Evolutionary conservation across 805 yeast genomes (phyloP).

Genomic region (Pichia heedii): DNA sequence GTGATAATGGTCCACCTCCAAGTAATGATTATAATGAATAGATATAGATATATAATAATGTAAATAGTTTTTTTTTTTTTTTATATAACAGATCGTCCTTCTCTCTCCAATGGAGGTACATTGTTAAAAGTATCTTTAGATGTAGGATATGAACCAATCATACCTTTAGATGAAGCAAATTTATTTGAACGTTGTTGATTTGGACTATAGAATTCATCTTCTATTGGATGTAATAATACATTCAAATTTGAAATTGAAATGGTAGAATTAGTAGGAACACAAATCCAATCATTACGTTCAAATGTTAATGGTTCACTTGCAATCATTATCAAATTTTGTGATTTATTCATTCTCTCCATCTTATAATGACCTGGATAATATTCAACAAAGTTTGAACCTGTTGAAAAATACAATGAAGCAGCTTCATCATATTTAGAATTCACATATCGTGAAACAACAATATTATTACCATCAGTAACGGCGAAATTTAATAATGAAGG

Average conservation of each 20-base stretch:
- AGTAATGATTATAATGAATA: constrained; percentile 71
- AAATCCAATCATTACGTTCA: constrained; percentile 95
- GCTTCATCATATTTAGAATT: constrained; percentile 90
- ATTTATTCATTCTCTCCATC: constrained; percentile 88
- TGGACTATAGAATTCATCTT: constrained; percentile 77
- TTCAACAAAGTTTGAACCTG: constrained; percentile 88
- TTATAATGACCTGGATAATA: constrained; percentile 84
- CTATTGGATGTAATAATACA: constrained; percentile 81
- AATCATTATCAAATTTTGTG: constrained; percentile 88
- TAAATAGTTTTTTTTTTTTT: neutral
- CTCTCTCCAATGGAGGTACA: constrained; percentile 74
- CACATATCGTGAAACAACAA: constrained; percentile 81
- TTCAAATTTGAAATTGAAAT: constrained; percentile 78
- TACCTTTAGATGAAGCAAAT: constrained; percentile 84
- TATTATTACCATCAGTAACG: constrained; percentile 83
- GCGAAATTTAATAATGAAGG: constrained; percentile 92
- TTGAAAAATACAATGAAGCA: constrained; percentile 88
- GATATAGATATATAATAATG: constrained; percentile 2
- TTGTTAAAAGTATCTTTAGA: constrained; percentile 39
- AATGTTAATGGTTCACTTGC: constrained; percentile 96
- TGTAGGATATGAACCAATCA: constrained; percentile 84
- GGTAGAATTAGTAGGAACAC: constrained; percentile 88
- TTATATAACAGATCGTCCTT: constrained; percentile 36
- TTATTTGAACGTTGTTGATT: constrained; percentile 70
- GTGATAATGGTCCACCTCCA: constrained; percentile 80